Conservation (phyloP, 345 rosid species). For the Turnera subulata region DNA sequence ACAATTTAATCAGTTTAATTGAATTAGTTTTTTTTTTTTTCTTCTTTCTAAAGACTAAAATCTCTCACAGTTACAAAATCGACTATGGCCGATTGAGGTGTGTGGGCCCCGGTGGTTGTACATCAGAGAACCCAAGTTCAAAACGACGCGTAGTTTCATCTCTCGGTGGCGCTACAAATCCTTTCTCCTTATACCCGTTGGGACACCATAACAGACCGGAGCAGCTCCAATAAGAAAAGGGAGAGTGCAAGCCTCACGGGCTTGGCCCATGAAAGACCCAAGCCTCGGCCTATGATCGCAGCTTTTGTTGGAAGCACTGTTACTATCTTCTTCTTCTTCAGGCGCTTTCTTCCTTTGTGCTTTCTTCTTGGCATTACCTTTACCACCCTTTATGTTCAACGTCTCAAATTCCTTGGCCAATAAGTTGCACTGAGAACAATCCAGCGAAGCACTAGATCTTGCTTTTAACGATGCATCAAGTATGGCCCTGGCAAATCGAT, state of each 20-base stretch:
- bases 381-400: conserved; percentile 31
- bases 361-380: conserved; percentile 42
- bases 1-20: too few relatives aligned
- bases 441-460: conserved; percentile 39
- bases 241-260: conserved; percentile 70
- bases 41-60: too few relatives aligned
- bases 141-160: too few relatives aligned
- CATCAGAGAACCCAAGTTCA: too few relatives aligned
- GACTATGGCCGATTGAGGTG: too few relatives aligned
- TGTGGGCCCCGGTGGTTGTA: too few relatives aligned
- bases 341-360: conserved; percentile 31
- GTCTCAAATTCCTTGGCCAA: conserved; percentile 54
- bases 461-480: conserved; percentile 74
- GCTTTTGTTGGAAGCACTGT: conserved; percentile 16
- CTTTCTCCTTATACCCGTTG: conserved; percentile 68
- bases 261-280: conserved; percentile 69
- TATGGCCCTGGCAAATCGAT: conserved; percentile 78
- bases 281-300: conserved; percentile 57
- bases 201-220: conserved; percentile 91
- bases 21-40: too few relatives aligned
- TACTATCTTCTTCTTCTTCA: conserved; percentile 17
- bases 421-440: conserved; percentile 40
- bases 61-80: too few relatives aligned
- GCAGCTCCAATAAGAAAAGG: conserved; percentile 85
- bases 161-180: conserved; percentile 15